Base-by-base conservation (phyloP, 148 eudicot genomes). In the Polygonum maritimum region DNA sequence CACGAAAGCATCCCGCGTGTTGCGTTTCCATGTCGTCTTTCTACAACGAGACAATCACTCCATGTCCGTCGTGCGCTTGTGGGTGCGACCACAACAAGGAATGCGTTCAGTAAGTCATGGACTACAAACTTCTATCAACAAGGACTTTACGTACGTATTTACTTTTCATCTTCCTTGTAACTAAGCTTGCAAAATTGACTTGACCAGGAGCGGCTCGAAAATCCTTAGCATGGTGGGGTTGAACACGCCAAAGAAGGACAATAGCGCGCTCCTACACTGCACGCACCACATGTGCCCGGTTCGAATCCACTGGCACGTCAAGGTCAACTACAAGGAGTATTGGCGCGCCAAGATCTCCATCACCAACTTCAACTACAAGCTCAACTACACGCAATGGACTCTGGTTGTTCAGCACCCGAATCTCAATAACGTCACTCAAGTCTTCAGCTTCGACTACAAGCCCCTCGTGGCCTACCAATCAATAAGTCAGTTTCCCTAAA, bases 1-100 rank as follows among this genome's bases (percentile, higher is more conserved):
- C 85, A 19, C 83, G 88, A 19, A 88, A 63, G 82, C 69, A 87
- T 63, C 92, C 97, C 13, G 57, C 85, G 4, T 92, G 97, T 57
- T 92, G 97, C 48, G 92, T 89, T 18, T 92, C 94, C 33, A 81
- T 92, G 75, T 92, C 94, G 21, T 86, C 97, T 39, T 91, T 89
- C 85, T 92, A 92, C 86, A 88, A 87, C 33, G 74, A 85, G 14
- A 87, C 88, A 11, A 87, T 92, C 74, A 85, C 85, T 63, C 97
- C 92, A 44, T 92, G 97, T 78, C 87, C 92, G 7, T 55, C 86
- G 11, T 92, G 97, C 79, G 73, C 92, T 51, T 92, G 97, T 76
- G 92, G 97, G 62, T 92, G 97, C 81, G 87, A 85, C 21, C 83
- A 84, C 80, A 89, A 83, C 78, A 70, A 36, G 39, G n/a, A 18